Percentiles rank a stretch among this genome's conserved stretches.
phyloP scores from a whole-genome alignment of 768 basidiomycete genomes.

The Mycena vitilis region DNA sequence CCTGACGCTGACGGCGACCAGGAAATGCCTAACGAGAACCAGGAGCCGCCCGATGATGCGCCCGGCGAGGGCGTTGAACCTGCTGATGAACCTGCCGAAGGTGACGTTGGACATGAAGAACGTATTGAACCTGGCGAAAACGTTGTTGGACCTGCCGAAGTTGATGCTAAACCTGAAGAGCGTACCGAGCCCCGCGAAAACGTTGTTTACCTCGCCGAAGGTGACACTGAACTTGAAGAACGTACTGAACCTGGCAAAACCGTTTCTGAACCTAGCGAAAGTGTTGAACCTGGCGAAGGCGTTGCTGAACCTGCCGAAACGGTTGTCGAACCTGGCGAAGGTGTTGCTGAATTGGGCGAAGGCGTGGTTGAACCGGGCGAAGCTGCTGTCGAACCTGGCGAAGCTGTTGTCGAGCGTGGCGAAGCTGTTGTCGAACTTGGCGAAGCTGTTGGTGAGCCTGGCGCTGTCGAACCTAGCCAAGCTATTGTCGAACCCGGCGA shows the following conservation, averaged over 20 bases:
- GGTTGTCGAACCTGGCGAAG: not conserved
- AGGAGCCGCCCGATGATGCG: not conserved
- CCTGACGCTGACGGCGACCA: slow-evolving; percentile 14
- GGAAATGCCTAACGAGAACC: too few relatives aligned
- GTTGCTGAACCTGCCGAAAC: not conserved
- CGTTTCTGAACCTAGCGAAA: not conserved
- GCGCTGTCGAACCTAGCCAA: too few relatives aligned
- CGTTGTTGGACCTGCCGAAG: not conserved
- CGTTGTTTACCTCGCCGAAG: not conserved
- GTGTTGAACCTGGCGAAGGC: not conserved
- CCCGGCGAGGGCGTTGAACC: not conserved
- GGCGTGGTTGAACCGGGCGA: too few relatives aligned
- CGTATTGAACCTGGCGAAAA: not conserved
- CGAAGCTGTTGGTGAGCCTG: too few relatives aligned
- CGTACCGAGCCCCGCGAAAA: not conserved
- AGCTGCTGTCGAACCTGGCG: too few relatives aligned
- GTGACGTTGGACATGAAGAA: not conserved
- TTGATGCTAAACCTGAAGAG: not conserved
- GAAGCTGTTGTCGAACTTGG: too few relatives aligned
- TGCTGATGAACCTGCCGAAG: not conserved
- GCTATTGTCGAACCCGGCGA: too few relatives aligned
- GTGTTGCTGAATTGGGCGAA: not conserved
- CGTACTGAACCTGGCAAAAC: not conserved
- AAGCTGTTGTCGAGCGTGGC: too few relatives aligned
- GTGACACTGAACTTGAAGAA: not conserved